Percentiles rank a stretch among this genome's conserved stretches.
phyloP scores from a whole-genome alignment of 2,329 filamentous ascomycete species.

The Spiromastix sp. region DNA sequence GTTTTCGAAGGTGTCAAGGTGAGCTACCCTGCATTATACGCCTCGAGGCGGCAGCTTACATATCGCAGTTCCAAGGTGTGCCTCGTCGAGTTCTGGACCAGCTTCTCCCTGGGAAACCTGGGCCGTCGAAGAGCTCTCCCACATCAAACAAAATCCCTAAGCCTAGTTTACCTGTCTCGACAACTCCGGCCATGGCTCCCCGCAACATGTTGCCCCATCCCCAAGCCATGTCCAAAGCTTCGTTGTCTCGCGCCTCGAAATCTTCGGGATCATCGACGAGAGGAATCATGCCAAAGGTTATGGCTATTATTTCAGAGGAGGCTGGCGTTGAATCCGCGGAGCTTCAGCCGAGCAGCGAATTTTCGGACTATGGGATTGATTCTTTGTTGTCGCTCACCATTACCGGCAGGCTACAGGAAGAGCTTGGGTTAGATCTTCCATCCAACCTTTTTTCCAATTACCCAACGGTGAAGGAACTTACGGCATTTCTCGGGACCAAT shows the following conservation, averaged over 20 bases:
- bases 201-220: neutral
- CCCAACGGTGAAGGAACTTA: conserved; percentile 5
- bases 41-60: neutral
- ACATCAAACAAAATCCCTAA: neutral
- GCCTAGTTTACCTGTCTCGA: neutral
- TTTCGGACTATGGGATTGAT: conserved; percentile 24
- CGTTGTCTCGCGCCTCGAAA: neutral
- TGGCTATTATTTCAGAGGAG: conserved; percentile 10
- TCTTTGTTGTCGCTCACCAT: conserved; percentile 27
- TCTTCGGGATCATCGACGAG: neutral
- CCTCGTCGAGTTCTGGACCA: conserved; percentile 14
- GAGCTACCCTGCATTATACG: conserved; percentile 4
- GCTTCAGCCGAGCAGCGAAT: conserved; percentile 4
- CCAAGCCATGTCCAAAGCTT: neutral
- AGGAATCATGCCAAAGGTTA: neutral
- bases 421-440: conserved; percentile 21
- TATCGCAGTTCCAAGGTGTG: conserved; percentile 12
- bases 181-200: too few relatives aligned
- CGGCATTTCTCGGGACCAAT: neutral
- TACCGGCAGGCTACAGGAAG: conserved; percentile 20
- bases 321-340: conserved; percentile 6
- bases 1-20: conserved; percentile 22
- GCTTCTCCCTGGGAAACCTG: conserved; percentile 6
- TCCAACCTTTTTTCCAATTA: conserved; percentile 17
- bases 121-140: neutral